Evolutionary conservation across 2,329 filamentous ascomycete species (phyloP), one percentile per base, ranked within the genome.

Genomic region (Nothophaeocryptopus gaeumannii): DNA sequence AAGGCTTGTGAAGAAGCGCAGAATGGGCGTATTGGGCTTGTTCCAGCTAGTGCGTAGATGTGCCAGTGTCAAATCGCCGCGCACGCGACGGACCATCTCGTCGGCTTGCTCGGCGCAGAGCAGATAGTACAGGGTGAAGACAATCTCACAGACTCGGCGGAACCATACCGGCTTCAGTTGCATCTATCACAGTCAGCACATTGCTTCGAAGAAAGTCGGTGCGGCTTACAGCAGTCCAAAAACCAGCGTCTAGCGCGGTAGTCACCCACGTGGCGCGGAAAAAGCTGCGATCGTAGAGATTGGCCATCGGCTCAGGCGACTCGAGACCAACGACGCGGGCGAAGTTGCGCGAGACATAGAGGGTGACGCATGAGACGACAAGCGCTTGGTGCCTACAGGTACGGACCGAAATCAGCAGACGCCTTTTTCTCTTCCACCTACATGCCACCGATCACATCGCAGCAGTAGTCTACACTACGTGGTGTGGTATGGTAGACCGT

Each of bases 231-330:
- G 93, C 93, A 0, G 90, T 96, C 93, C 93, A 99, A 70, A 96
- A 99, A 1, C 93, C 93, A 5, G 93, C 93, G 63, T 99, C 93
- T 53, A 99, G 73, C 0, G 90, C 93, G 0, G 93, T 99, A 45
- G 93, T 84, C 12, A 97, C 82, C 93, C 93, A 99, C 66, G 93
- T 99, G 47, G 93, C 93, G 41, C 93, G 85, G 69, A 96, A 99
- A 73, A 95, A 99, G 26, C 88, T 84, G 44, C 89, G 79, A 47
- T 88, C 89, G 73, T 99, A 99, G 68, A 97, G 85, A 65, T 95
- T 96, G 29, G 91, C 87, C 65, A 99, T 79, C 14, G 93, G 93
- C 63, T 99, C 93, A 3, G 93, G 92, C 58, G 86, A 91, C 60
- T 96, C 90, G 44, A 99, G 81, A 3, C 90, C 89, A 50, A 96